Evolutionary conservation across 176 grass and related monocot species (phyloP).

Genomic region (Carex littledalei): DNA sequence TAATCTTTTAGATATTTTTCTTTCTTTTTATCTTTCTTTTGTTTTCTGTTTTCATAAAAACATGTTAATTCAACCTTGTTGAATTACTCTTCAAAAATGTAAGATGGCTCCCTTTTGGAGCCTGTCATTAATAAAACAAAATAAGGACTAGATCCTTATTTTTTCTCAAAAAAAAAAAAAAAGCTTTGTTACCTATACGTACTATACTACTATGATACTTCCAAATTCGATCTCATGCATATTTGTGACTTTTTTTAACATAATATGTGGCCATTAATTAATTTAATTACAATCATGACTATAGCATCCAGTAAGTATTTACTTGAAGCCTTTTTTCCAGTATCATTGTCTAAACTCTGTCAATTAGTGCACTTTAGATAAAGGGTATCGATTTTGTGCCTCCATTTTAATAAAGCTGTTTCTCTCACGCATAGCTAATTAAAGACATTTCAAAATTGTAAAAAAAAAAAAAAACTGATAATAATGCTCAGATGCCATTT

Average conservation of each 20-base stretch:
- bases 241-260: neutral
- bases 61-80: too few species aligned
- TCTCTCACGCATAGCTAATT: neutral
- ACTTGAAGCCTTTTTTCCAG: neutral
- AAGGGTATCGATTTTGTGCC: neutral
- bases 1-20: too few species aligned
- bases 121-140: too few species aligned
- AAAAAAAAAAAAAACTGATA: neutral
- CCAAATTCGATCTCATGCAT: neutral
- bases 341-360: neutral
- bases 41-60: too few species aligned
- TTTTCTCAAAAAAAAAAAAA: too few species aligned
- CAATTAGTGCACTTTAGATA: neutral
- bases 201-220: neutral
- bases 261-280: neutral
- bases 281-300: neutral
- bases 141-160: too few species aligned
- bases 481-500: neutral
- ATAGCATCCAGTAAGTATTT: neutral
- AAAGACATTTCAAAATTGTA: neutral
- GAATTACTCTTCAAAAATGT: too few species aligned
- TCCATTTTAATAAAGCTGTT: neutral
- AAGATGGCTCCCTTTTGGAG: too few species aligned
- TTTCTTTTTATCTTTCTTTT: too few species aligned
- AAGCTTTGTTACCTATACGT: neutral